A percentile compares a stretch with the other conserved stretches of the same genome.
Evolutionary conservation across 768 basidiomycete species (phyloP).

Genomic region (Suillus fuscotomentosus): DNA sequence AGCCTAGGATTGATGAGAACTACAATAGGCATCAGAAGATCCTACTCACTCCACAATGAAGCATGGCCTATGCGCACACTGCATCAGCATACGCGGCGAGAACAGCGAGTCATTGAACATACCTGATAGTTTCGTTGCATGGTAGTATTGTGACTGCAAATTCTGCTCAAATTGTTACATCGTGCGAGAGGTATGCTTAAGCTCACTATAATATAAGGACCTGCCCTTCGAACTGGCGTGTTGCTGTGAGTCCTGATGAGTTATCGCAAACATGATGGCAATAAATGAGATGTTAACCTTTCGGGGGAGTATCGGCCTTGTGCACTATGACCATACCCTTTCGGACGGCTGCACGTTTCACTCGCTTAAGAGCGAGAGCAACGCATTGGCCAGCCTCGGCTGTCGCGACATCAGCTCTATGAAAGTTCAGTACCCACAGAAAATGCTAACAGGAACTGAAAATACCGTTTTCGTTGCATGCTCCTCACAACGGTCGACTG

Average conservation of each 20-base stretch:
- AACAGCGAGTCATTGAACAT: constrained; percentile 14
- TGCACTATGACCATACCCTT: constrained; percentile 95
- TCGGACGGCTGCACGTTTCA: constrained; percentile 74
- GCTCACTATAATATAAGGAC: constrained; percentile 89
- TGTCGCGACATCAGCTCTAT: constrained; percentile 71
- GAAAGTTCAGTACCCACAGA: constrained; percentile 5
- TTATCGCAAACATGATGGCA: neutral
- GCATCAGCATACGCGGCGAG: neutral
- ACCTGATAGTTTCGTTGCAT: constrained; percentile 92
- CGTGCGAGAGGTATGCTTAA: neutral
- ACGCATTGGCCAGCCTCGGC: constrained; percentile 98
- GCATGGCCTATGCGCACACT: constrained; percentile 61
- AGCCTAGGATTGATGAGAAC: constrained; percentile 46
- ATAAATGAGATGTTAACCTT: constrained; percentile 43
- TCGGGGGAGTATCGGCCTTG: constrained; percentile 74
- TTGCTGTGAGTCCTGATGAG: constrained; percentile 43
- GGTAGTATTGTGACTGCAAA: constrained; percentile 81
- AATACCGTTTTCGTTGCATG: constrained; percentile 90
- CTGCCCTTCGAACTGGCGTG: constrained; percentile 87
- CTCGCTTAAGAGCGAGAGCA: constrained; percentile 87
- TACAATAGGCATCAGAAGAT: neutral
- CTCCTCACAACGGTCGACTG: constrained; percentile 77
- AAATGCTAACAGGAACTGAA: constrained; percentile 5
- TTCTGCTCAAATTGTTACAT: neutral
- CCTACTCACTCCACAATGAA: constrained; percentile 79